A percentile compares a stretch with the other conserved stretches of the same genome.
Conservation (phyloP, 352 stramenopile species). For the Phytophthora sp. region DNA sequence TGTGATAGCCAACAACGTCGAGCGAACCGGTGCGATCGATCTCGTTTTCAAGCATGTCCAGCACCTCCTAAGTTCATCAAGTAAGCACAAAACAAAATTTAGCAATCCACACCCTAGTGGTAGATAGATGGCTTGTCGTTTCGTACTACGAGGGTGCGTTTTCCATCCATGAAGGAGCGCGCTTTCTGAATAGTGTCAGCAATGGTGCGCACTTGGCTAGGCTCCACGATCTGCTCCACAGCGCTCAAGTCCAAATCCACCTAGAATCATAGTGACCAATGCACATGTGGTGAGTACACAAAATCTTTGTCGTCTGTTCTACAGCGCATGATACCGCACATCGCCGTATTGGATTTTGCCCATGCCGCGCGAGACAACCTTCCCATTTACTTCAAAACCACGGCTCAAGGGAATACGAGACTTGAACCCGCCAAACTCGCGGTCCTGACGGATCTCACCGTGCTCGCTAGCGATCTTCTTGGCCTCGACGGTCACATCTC, state of each 20-base stretch:
- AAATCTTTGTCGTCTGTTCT: too few relatives aligned
- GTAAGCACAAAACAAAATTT: not conserved
- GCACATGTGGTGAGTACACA: too few relatives aligned
- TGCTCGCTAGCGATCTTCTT: conserved; percentile 91
- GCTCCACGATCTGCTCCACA: conserved; percentile 91
- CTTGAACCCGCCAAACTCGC: conserved; percentile 55
- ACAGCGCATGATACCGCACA: conserved; percentile 38
- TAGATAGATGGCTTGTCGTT: not conserved
- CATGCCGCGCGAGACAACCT: conserved; percentile 76
- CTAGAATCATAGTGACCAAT: conserved; percentile 24
- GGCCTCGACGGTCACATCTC: conserved; percentile 91
- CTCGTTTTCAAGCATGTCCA: conserved; percentile 69
- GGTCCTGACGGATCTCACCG: conserved; percentile 55
- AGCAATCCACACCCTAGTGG: not conserved
- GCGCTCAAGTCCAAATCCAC: conserved; percentile 84
- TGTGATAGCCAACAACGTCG: conserved; percentile 58
- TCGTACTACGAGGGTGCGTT: conserved; percentile 51
- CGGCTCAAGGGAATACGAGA: conserved; percentile 55
- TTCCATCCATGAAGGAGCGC: conserved; percentile 66
- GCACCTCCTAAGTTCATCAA: conserved; percentile 49
- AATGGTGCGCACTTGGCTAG: conserved; percentile 87
- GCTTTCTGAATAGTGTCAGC: conserved; percentile 68
- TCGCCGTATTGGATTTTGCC: conserved; percentile 89
- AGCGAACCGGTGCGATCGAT: conserved; percentile 70
- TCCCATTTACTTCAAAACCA: conserved; percentile 72